phyloP scores from a whole-genome alignment of 176 grass and related monocot species.

The Saccharum spontaneum region DNA sequence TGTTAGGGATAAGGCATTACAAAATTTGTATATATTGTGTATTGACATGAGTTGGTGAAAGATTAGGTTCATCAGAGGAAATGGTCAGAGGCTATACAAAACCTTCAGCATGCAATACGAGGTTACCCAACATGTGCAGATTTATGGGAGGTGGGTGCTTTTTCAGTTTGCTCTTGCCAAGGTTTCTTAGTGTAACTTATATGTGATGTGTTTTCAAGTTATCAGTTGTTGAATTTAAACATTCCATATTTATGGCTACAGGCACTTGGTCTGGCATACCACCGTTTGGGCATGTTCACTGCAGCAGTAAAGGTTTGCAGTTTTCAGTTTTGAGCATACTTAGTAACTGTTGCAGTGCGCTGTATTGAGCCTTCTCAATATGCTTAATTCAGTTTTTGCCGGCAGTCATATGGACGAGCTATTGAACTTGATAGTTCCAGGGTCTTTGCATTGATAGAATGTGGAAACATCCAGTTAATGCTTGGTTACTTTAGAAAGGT shows the following conservation, averaged over 20 bases:
- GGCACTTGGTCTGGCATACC: constrained; percentile 96
- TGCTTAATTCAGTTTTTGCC: constrained; percentile 44
- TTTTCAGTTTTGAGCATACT: constrained; percentile 30
- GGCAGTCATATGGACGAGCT: constrained; percentile 88
- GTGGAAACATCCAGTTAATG: constrained; percentile 86
- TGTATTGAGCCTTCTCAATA: constrained; percentile 38
- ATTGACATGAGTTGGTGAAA: constrained; percentile 30
- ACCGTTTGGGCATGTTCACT: constrained; percentile 94
- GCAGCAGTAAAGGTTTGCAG: constrained; percentile 83
- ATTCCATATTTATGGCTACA: constrained; percentile 45
- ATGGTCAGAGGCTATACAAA: constrained; percentile 87
- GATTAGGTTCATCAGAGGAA: constrained; percentile 87
- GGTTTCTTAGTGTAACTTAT: constrained; percentile 20
- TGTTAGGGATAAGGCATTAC: not conserved
- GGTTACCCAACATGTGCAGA: constrained; percentile 76
- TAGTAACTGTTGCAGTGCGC: not conserved
- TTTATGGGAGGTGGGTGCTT: constrained; percentile 84
- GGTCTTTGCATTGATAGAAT: constrained; percentile 88
- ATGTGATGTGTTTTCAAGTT: constrained; percentile 15
- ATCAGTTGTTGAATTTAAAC: constrained; percentile 26
- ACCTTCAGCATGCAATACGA: constrained; percentile 87
- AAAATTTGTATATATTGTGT: constrained; percentile 12
- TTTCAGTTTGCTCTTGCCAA: constrained; percentile 17
- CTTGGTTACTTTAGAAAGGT: constrained; percentile 98
- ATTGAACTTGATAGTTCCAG: constrained; percentile 82